Conservation (phyloP, 2,329 filamentous ascomycete species). For the Epichloe gansuensis region DNA sequence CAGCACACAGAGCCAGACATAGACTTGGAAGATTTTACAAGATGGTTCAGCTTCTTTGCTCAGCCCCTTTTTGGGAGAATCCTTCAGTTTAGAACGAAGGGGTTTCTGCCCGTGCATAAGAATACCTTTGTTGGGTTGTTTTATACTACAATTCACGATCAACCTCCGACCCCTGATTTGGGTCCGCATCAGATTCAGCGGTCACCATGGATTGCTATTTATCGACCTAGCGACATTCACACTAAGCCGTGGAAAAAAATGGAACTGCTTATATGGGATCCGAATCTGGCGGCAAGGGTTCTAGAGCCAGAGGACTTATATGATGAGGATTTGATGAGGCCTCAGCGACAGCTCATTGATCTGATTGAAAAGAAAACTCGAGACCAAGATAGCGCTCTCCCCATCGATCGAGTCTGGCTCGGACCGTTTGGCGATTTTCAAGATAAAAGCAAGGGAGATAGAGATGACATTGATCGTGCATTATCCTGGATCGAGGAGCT, state of each 20-base stretch:
- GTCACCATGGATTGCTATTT: constrained; percentile 37
- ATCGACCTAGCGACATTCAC: constrained; percentile 30
- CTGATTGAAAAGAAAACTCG: constrained; percentile 19
- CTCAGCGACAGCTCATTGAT: constrained; percentile 33
- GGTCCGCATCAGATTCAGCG: not conserved
- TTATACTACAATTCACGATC: constrained; percentile 21
- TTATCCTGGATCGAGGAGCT: constrained; percentile 24
- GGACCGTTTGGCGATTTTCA: constrained; percentile 18
- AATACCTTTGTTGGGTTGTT: constrained; percentile 30
- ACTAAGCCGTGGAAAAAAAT: constrained; percentile 16
- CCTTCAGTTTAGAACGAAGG: not conserved
- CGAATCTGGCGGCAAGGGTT: constrained; percentile 16
- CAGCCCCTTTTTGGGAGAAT: constrained; percentile 1
- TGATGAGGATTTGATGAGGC: constrained; percentile 26
- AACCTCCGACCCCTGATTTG: not conserved
- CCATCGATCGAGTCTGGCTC: constrained; percentile 32
- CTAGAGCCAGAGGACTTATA: constrained; percentile 8
- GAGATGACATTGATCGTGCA: constrained; percentile 29
- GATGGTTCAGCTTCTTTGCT: constrained; percentile 14
- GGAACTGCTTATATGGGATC: constrained; percentile 45
- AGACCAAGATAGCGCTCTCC: constrained; percentile 17
- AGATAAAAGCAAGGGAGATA: constrained; percentile 12
- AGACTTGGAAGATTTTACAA: constrained; percentile 10
- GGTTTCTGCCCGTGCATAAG: not conserved
- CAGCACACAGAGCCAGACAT: constrained; percentile 11